phyloP scores from a whole-genome alignment of 176 grass and related monocot species.

The Ampelocalamus luodianensis region DNA sequence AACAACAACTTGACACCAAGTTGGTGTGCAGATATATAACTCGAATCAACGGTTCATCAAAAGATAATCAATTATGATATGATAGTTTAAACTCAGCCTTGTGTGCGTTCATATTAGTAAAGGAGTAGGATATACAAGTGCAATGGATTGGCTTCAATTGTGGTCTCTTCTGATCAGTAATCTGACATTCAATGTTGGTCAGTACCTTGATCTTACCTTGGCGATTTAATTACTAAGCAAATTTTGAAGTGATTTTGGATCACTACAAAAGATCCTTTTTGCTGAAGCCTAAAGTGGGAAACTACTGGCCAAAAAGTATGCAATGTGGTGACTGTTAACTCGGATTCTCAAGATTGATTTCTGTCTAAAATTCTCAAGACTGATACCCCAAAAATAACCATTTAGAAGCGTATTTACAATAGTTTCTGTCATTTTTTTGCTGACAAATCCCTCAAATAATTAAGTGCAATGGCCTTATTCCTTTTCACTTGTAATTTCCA shows the following conservation, averaged over 20 bases:
- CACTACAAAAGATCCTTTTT: background rate
- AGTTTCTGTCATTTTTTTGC: background rate
- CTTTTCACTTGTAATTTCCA: background rate
- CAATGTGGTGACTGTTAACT: background rate
- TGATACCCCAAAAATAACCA: background rate
- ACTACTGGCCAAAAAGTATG: background rate
- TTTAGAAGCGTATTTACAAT: background rate
- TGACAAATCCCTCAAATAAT: background rate
- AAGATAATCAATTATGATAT: conserved; percentile 6
- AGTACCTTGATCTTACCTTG: too few relatives aligned
- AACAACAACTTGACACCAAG: conserved; percentile 33
- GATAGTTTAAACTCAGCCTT: background rate
- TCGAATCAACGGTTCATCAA: background rate
- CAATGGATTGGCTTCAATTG: background rate
- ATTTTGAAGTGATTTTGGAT: background rate
- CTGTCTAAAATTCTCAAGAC: background rate
- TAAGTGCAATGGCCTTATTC: background rate
- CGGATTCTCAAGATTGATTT: background rate
- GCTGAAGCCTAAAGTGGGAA: background rate
- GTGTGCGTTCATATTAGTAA: background rate
- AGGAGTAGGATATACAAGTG: background rate
- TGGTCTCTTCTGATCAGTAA: background rate
- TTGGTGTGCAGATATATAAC: conserved; percentile 18
- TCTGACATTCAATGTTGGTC: background rate
- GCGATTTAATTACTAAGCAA: background rate